Conservation (phyloP, 106 monocot species). For the Chionographis japonica region DNA sequence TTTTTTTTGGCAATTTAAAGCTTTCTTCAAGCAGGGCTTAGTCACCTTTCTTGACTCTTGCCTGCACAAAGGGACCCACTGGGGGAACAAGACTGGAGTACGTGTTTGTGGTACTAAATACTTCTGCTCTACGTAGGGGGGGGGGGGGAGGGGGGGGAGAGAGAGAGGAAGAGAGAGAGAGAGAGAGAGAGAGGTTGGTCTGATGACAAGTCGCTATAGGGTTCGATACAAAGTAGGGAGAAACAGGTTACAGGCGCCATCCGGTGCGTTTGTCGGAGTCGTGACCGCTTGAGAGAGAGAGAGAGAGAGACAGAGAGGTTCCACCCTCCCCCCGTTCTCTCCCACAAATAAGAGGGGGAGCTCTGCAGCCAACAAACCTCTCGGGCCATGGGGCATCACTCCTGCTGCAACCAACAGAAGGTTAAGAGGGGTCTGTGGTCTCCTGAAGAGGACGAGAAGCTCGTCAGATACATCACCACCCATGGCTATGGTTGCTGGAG, state of each 20-base stretch:
- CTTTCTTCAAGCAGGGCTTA: too few species aligned
- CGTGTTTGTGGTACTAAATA: too few species aligned
- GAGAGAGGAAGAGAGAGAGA: not conserved
- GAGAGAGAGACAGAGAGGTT: not conserved
- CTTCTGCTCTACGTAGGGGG: too few species aligned
- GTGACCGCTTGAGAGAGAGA: not conserved
- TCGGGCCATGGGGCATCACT: slow-evolving; percentile 11
- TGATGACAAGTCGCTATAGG: slow-evolving; percentile 6
- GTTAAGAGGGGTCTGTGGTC: slow-evolving; percentile 18
- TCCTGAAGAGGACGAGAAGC: slow-evolving; percentile 16
- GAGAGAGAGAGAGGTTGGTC: not conserved
- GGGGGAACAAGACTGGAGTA: too few species aligned
- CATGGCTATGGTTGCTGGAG: slow-evolving; percentile 19
- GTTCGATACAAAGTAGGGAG: slow-evolving; percentile 3
- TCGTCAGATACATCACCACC: slow-evolving; percentile 10
- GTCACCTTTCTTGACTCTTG: too few species aligned
- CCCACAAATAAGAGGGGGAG: not conserved
- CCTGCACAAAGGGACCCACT: too few species aligned
- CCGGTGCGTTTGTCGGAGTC: slow-evolving; percentile 4
- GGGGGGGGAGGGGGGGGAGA: too few species aligned
- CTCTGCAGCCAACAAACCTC: too few species aligned
- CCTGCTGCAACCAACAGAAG: slow-evolving; percentile 23
- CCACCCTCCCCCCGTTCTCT: not conserved
- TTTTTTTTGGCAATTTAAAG: too few species aligned
- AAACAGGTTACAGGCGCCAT: not conserved